Evolutionary conservation across 2,329 filamentous ascomycete genomes (phyloP).

Genomic region (Monosporascus sp.): DNA sequence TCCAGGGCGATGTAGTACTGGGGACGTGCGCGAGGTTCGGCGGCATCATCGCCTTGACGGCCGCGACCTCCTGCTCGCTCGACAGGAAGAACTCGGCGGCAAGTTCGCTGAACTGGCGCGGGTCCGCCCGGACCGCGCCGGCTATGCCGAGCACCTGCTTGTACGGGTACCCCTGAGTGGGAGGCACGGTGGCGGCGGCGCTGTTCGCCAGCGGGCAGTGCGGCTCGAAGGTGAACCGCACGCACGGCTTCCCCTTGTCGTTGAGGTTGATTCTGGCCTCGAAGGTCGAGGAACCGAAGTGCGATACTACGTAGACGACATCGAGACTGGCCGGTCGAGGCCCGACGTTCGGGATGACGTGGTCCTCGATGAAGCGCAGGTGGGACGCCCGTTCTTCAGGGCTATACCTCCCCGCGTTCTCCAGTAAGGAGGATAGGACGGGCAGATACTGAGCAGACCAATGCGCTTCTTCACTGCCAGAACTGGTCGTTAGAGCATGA

Average conservation of each 20-base stretch:
- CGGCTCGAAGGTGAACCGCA: slow-evolving; percentile 13
- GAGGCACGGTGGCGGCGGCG: slow-evolving; percentile 6
- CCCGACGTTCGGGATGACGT: neutral
- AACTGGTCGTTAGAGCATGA: neutral
- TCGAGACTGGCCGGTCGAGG: neutral
- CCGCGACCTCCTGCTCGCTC: slow-evolving; percentile 6
- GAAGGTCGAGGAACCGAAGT: slow-evolving; percentile 5
- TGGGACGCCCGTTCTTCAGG: neutral
- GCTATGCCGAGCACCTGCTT: slow-evolving; percentile 8
- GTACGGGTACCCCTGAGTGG: slow-evolving; percentile 2
- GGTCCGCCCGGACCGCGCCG: slow-evolving; percentile 6
- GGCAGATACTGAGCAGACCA: neutral
- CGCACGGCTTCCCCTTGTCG: slow-evolving; percentile 7
- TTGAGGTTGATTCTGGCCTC: slow-evolving; percentile 11
- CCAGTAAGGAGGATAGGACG: neutral
- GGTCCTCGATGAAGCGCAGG: neutral
- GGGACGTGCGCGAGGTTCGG: slow-evolving; percentile 12
- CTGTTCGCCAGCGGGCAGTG: slow-evolving; percentile 6
- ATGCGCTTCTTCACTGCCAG: neutral
- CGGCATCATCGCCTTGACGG: slow-evolving; percentile 6
- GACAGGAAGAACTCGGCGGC: slow-evolving; percentile 15
- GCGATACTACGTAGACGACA: neutral
- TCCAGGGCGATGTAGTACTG: slow-evolving; percentile 20
- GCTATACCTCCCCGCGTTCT: neutral
- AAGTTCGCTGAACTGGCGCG: slow-evolving; percentile 17